Evolutionary conservation across 2,329 filamentous ascomycete genomes (phyloP).

Genomic region (Sporothrix curviconia): DNA sequence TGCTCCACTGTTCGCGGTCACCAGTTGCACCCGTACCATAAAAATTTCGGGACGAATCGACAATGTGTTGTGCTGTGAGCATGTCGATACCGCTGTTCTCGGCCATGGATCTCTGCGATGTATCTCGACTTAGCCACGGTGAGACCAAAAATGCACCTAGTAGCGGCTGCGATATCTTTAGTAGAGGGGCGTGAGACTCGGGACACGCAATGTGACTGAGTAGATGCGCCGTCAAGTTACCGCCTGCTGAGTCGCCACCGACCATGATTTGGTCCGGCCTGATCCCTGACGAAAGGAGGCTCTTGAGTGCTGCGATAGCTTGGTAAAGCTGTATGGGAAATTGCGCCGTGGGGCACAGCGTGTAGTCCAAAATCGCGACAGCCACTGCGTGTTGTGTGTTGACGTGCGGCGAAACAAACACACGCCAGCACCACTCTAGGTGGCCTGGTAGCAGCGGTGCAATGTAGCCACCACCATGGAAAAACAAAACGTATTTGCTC

Average conservation of each 20-base stretch:
- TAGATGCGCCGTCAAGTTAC: not conserved
- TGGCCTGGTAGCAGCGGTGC: not conserved
- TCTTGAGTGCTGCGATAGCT: not conserved
- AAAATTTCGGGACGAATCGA: not conserved
- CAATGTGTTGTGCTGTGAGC: not conserved
- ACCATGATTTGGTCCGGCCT: not conserved
- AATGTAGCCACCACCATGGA: not conserved
- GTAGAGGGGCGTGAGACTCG: not conserved
- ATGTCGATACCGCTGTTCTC: not conserved
- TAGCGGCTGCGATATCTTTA: not conserved
- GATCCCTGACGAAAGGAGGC: not conserved
- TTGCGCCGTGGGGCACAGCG: not conserved
- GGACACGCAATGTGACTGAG: not conserved
- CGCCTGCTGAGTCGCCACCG: not conserved
- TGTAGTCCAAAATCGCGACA: not conserved
- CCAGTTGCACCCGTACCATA: not conserved
- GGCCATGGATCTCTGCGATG: not conserved
- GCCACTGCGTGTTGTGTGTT: not conserved
- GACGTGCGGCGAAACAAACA: not conserved
- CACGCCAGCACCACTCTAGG: not conserved
- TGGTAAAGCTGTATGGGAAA: not conserved
- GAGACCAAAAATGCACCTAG: not conserved
- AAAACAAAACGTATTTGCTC: not conserved
- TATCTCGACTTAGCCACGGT: not conserved
- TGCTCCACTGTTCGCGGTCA: too few relatives aligned